Evolutionary conservation across 2,329 filamentous ascomycete genomes (phyloP), one percentile per base, ranked within the genome.

Genomic region (Calonectria fujianensis): DNA sequence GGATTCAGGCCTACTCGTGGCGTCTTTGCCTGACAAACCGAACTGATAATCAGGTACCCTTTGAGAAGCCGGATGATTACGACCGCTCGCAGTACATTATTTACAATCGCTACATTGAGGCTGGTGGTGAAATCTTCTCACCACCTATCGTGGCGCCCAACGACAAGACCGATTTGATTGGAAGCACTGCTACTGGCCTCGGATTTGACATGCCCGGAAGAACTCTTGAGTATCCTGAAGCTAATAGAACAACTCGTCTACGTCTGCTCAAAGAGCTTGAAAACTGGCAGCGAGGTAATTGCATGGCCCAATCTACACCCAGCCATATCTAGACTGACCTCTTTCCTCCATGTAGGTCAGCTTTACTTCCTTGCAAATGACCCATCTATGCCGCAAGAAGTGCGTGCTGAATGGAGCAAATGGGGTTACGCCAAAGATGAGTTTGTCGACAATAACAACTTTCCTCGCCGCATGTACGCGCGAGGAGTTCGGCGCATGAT

Each of bases 201-300:
- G 54, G 54, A 9, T 59, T 59, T 59, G 54, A 59, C 16, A 59
- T 59, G 31, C 54, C 54, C 5, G 54, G 54, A 24, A 59, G 54
- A 37, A 59, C 54, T 11, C 20, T 24, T 2, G 54, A 59, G 32
- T 59, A 59, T 24, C 54, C 54, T 4, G 54, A 59, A 32, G 54
- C 54, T 14, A 32, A 59, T 11, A 32, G 54, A 35, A 32, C 54
- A 4, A 37, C 54, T 27, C 31, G 54, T 6, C 16, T 59, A 14
- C 29, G 11, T 3, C 16, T 59, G 3, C 31, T 59, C 10, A 59
- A 59, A 59, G 11, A 59, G 54, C 54, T 59, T 4, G 54, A 59
- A 20, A 24, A 59, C 16, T 59, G 54, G 54, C 54, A 59, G 16
- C 14, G 54, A 59, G 54, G 54, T 59, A 20, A 24, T 39, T 39